These are phyloP conservation scores for Cryptosporidium sp. DNA, from an alignment of 169 alveolate genomes.

Conservation along the genomic window DNA sequence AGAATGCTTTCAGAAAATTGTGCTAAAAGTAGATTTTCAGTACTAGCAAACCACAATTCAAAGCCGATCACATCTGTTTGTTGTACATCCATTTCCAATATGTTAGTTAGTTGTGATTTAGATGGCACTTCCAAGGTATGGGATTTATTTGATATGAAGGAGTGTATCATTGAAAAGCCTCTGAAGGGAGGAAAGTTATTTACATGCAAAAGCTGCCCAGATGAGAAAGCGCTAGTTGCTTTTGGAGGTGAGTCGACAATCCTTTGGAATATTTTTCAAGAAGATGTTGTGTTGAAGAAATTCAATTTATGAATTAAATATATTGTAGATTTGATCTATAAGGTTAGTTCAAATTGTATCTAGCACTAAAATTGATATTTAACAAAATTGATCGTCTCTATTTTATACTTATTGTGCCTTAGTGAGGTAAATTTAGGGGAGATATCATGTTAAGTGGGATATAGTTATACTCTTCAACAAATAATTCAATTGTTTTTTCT, in stretches of 20 bases:
- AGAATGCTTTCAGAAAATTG: conserved; percentile 15
- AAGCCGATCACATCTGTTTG: conserved; percentile 66
- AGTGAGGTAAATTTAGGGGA: too few relatives aligned
- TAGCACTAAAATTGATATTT: too few relatives aligned
- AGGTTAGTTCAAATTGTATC: neutral
- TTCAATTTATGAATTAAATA: conserved; percentile 1
- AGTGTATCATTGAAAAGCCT: conserved; percentile 7
- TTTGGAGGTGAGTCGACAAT: conserved; percentile 65
- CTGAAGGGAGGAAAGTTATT: conserved; percentile 51
- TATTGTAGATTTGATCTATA: too few relatives aligned
- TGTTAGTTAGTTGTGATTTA: conserved; percentile 66
- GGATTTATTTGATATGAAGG: conserved; percentile 44
- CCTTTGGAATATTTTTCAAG: conserved; percentile 68
- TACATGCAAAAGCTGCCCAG: conserved; percentile 62
- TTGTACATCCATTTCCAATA: conserved; percentile 21
- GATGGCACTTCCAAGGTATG: conserved; percentile 47
- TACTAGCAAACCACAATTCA: conserved; percentile 8
- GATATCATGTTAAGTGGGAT: too few relatives aligned
- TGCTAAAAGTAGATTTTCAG: neutral
- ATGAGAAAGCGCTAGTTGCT: conserved; percentile 58
- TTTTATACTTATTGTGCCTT: neutral
- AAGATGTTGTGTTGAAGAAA: conserved; percentile 13
- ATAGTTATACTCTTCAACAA: neutral
- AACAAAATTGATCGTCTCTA: too few relatives aligned
- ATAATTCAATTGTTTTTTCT: too few relatives aligned